Conservation (phyloP, 78 protist genomes). For the Monosiga brevicollis region DNA sequence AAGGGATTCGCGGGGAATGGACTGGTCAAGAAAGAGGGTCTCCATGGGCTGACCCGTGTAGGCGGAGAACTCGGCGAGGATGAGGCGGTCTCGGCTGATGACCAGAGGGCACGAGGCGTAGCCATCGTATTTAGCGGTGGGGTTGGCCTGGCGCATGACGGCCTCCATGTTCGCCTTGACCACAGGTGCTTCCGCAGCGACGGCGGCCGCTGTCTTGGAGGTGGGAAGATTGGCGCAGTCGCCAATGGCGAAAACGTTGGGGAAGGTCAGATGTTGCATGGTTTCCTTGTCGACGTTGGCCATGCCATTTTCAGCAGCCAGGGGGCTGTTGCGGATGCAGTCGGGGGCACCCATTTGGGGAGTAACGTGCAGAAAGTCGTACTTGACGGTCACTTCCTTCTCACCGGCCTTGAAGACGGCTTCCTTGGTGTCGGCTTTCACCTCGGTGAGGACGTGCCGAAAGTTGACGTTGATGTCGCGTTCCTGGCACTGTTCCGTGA, state of each 20-base stretch:
- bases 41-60: constrained; percentile 29
- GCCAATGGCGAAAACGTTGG: constrained; percentile 55
- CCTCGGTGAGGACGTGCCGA: constrained; percentile 26
- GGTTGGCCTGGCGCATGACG: constrained; percentile 29
- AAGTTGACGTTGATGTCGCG: constrained; percentile 9
- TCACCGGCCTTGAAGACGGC: constrained; percentile 46
- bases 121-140: constrained; percentile 45
- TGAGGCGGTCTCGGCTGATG: constrained; percentile 15
- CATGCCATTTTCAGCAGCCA: constrained; percentile 51
- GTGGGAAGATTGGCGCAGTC: constrained; percentile 56
- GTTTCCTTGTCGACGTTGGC: constrained; percentile 55
- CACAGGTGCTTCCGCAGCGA: constrained; percentile 33
- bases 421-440: constrained; percentile 34
- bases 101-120: constrained; percentile 63
- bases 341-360: constrained; percentile 51
- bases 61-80: constrained; percentile 44
- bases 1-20: constrained; percentile 10
- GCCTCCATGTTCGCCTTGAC: constrained; percentile 33
- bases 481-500: constrained; percentile 23
- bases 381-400: background rate
- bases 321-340: constrained; percentile 15
- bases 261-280: constrained; percentile 37
- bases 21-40: constrained; percentile 37
- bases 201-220: constrained; percentile 65
- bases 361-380: constrained; percentile 51